These are phyloP conservation scores for Blastobotrys arbuscula DNA, from an alignment of 1,139 yeast species.

Conservation along the genomic window DNA sequence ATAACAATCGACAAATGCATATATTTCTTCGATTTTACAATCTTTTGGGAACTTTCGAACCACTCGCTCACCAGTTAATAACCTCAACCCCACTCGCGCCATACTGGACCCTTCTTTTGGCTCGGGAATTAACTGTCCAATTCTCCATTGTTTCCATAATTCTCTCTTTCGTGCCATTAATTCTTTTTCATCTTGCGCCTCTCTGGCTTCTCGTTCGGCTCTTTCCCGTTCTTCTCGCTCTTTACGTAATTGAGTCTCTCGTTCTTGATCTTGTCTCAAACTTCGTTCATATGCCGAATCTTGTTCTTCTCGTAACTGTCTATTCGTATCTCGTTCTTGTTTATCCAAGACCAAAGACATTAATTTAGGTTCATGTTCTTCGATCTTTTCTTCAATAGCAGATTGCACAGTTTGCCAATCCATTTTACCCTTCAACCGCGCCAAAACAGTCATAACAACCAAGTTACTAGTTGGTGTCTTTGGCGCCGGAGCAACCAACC, in stretches of 20 bases:
- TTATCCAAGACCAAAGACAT: slow-evolving; percentile 54
- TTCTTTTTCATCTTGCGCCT: slow-evolving; percentile 25
- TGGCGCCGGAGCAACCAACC: slow-evolving; percentile 51
- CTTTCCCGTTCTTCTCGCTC: slow-evolving; percentile 30
- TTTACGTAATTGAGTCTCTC: slow-evolving; percentile 33
- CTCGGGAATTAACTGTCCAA: slow-evolving; percentile 17
- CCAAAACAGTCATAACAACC: slow-evolving; percentile 49
- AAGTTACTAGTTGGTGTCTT: slow-evolving; percentile 33
- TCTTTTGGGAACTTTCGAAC: slow-evolving; percentile 49
- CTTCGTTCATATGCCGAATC: slow-evolving; percentile 73
- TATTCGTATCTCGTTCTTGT: slow-evolving; percentile 53
- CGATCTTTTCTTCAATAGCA: slow-evolving; percentile 32
- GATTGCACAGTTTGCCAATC: slow-evolving; percentile 34
- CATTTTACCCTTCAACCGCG: slow-evolving; percentile 58
- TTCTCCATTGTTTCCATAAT: slow-evolving; percentile 28
- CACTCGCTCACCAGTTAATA: slow-evolving; percentile 56
- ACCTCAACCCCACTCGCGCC: slow-evolving; percentile 44
- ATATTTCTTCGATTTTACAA: slow-evolving; percentile 54
- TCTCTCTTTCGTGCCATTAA: slow-evolving; percentile 18
- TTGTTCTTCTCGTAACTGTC: slow-evolving; percentile 65
- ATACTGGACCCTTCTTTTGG: slow-evolving; percentile 17
- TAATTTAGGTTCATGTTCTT: slow-evolving; percentile 58
- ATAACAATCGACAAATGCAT: slow-evolving; percentile 53
- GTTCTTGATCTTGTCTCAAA: slow-evolving; percentile 49
- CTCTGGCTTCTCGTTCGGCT: slow-evolving; percentile 28